Evolutionary conservation across 108 stramenopile genomes (phyloP), one percentile per base, ranked within the genome.

Genomic region (Pseudonitzschia delicatissima): DNA sequence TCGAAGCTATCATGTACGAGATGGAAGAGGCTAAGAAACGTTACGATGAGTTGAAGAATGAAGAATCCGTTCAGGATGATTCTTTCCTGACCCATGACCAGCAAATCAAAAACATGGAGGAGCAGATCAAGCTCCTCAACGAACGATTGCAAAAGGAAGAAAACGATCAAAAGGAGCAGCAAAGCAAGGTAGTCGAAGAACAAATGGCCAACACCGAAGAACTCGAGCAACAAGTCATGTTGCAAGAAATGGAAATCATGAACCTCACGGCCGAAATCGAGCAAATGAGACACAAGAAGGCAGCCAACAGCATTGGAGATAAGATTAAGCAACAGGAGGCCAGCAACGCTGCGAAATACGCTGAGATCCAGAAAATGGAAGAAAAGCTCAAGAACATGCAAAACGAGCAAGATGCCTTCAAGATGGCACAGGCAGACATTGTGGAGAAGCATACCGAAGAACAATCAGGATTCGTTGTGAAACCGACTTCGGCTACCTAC

Each of bases 401-500:
- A 2, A 37, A 45, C 17, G 70, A 61, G 17, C 70, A 71, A 25
- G 6, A 34, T 31, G 62, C n/a, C 23, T 62, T 31, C 9, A 49
- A 32, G 0, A 64, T 36, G 2, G 18, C 40, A 1, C 37, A 61
- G 20, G 39, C 32, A 11, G 40, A 12, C 13, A 36, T 42, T 26
- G 4, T 61, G 37, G 40, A 42, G 32, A 9, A 29, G 40, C 26
- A 40, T 25, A 23, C 37, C 7, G 39, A 61, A 27, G 39, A 42
- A 26, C 21, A 20, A 17, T 3, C 12, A 4, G 26, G 37, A 4
- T 86, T 83, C 63, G 76, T 86, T 40, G 69, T 83, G 29, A 72
- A 79, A 57, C 77, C 90, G 23, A 86, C 85, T n/a, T 77, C 86
- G 20, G 82, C 72, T 45, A 66, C 68, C 18, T 84, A 82, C 51